Evolutionary conservation across 768 basidiomycete genomes (phyloP), one percentile per base, ranked within the genome.

Genomic region (Antrodiella citrinella): DNA sequence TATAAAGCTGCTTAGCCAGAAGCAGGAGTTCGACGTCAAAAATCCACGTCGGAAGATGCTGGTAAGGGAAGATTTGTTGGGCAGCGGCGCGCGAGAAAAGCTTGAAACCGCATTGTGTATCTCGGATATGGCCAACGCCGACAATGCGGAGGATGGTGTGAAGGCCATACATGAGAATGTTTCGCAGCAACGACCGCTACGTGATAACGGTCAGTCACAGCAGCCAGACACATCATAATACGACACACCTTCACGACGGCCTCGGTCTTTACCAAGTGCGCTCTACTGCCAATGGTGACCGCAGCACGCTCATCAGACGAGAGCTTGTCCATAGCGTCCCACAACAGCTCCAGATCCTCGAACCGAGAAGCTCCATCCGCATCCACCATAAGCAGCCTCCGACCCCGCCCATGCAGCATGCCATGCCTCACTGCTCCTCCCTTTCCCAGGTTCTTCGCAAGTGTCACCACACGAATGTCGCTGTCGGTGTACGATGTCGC

Each of bases 41-140:
- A 64, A 95, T 93, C 94, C 94, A 97, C 1, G 88, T 85, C 4
- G 85, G 72, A 23, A 95, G 83, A 60, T 90, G 93, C 61, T 95
- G 85, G 1, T 75, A 73, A 0, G 91, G 91, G 67, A 95, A 97
- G 53, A 97, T 82, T 51, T 78, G 77, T 47, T 75, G 80, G 7
- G 92, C 92, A 0, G 92, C 84, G 2, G 72, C 59, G 10, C 91
- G 88, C 13, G 91, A 83, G 69, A 95, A 94, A 22, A 97, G 78
- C 69, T 97, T 97, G 81, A 97, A 97, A 25, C 94, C 94, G 62
- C 94, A 96, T 64, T 96, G 94, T 15, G 94, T 97, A 69, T 96
- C 93, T 21, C 89, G 81, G 53, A 95, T 87, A 61, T 91, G 84
- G 5, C 85, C 85, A 2, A 93, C 91, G 44, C 94, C 93, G 24